Percentiles rank a stretch among this genome's conserved stretches.
Conservation (phyloP, 805 yeast genomes). For the Wickerhamomyces tratensis region DNA sequence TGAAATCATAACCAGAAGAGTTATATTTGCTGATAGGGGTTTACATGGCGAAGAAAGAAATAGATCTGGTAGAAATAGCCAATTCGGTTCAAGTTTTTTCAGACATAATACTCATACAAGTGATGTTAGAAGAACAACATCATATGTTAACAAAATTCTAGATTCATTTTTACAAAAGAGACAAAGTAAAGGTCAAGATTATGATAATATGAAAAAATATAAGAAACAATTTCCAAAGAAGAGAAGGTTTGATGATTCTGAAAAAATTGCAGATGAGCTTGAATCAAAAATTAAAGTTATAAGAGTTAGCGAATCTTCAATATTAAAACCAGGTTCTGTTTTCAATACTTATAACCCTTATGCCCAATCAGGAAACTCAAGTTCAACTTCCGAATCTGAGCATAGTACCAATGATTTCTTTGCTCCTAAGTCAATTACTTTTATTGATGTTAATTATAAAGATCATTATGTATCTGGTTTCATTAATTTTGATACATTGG, state of each 20-base stretch:
- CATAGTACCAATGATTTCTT: too few relatives aligned
- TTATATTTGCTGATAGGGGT: too few relatives aligned
- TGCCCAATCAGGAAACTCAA: background rate
- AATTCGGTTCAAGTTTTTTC: background rate
- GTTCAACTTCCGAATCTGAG: background rate
- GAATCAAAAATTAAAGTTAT: slow-evolving; percentile 4
- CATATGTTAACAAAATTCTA: background rate
- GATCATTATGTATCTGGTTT: background rate
- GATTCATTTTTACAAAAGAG: slow-evolving; percentile 1
- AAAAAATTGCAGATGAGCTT: slow-evolving; percentile 1
- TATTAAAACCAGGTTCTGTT: slow-evolving; percentile 10
- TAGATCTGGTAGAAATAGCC: too few relatives aligned
- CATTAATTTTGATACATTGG: slow-evolving; percentile 1
- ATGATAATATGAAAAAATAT: background rate
- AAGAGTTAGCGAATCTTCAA: slow-evolving; percentile 7
- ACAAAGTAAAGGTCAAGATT: background rate
- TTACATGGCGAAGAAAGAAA: too few relatives aligned
- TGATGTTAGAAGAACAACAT: background rate
- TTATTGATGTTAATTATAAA: slow-evolving; percentile 3
- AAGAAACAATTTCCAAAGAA: slow-evolving; percentile 2
- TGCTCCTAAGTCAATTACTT: background rate
- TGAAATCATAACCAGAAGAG: too few relatives aligned
- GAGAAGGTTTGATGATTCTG: slow-evolving; percentile 8
- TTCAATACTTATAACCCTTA: slow-evolving; percentile 1
- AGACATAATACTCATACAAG: background rate